These are phyloP conservation scores for Sanghuangporus baumii DNA, from an alignment of 1,284 basidiomycete genomes.

Conservation along the genomic window DNA sequence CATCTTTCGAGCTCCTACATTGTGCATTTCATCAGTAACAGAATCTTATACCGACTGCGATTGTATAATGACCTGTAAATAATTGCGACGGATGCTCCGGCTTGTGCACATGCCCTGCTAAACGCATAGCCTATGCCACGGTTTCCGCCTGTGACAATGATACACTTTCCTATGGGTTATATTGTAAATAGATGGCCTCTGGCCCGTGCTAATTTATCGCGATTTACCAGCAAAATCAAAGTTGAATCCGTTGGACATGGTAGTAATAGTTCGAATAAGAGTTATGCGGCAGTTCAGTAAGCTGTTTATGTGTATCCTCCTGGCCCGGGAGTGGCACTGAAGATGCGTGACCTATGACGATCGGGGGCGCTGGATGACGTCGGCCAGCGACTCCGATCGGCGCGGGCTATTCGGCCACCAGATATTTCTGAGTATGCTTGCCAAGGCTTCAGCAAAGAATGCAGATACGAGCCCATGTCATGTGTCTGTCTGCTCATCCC, in stretches of 20 bases:
- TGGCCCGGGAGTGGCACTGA: neutral
- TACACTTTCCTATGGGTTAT: conserved; percentile 23
- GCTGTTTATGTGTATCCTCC: neutral
- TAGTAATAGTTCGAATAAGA: neutral
- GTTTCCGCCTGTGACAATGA: conserved; percentile 37
- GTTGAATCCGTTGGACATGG: conserved; percentile 1
- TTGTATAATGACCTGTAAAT: conserved; percentile 31
- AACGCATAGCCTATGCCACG: conserved; percentile 43
- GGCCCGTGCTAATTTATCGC: neutral
- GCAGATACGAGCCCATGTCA: no score
- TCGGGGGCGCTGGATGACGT: neutral
- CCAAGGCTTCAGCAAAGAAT: no score
- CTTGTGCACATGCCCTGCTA: conserved; percentile 37
- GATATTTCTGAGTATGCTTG: no score
- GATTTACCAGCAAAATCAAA: neutral
- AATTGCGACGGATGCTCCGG: conserved; percentile 38
- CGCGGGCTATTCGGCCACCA: no score
- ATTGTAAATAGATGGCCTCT: neutral
- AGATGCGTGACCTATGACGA: neutral
- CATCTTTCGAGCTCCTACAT: conserved; percentile 30
- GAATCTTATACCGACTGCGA: neutral
- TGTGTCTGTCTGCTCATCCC: no score
- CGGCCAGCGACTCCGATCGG: neutral
- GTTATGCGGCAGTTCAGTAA: neutral
- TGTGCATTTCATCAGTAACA: neutral